phyloP scores from a whole-genome alignment of 345 rosid genomes.

The Sonneratia caseolaris region DNA sequence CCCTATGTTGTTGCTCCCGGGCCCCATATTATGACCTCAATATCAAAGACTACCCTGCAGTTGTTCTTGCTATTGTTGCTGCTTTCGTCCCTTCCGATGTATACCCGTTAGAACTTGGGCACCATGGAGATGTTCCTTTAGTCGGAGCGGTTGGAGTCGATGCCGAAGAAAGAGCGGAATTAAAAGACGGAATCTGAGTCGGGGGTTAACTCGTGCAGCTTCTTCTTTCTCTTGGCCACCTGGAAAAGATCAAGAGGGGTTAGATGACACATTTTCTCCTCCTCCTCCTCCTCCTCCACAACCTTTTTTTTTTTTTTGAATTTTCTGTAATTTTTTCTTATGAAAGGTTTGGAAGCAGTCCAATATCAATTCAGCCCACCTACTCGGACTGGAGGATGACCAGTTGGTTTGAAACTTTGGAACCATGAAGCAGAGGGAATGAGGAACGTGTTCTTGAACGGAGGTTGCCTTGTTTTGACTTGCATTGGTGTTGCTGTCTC shows the following conservation, averaged over 20 bases:
- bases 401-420: not conserved
- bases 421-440: not conserved
- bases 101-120: not conserved
- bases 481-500: no score
- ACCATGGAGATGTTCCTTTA: conserved; percentile 18
- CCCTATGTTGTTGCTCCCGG: conserved; percentile 45
- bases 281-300: not conserved
- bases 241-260: not conserved
- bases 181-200: not conserved
- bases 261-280: not conserved
- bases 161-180: not conserved
- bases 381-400: not conserved
- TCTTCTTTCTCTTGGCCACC: not conserved
- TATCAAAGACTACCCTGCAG: not conserved
- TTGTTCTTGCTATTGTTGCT: not conserved
- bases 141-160: conserved; percentile 6
- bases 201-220: not conserved
- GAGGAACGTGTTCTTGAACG: not conserved
- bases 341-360: not conserved
- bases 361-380: not conserved
- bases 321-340: not conserved
- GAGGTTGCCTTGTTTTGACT: not conserved
- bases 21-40: conserved; percentile 26
- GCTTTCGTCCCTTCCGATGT: no score
- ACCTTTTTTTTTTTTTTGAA: not conserved